Conservation (phyloP, 176 grass and related monocot species). For the Neostapfia colusana region DNA sequence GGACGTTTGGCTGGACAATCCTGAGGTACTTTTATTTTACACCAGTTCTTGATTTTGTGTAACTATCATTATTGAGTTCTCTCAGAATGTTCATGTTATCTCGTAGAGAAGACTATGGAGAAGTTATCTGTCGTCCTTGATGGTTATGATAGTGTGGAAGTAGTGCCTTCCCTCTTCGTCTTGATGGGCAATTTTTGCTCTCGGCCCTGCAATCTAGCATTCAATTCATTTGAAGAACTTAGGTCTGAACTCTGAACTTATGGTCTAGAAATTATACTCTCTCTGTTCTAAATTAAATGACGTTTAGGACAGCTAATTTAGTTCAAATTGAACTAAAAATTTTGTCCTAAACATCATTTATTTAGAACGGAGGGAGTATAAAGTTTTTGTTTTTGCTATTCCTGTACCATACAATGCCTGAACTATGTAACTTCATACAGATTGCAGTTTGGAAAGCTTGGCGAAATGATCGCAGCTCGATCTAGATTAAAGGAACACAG, state of each 20-base stretch:
- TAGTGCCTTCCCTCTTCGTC: constrained; percentile 89
- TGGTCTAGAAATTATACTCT: background rate
- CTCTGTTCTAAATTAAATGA: too few species aligned
- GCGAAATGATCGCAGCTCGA: constrained; percentile 75
- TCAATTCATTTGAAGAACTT: constrained; percentile 79
- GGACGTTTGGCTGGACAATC: constrained; percentile 88
- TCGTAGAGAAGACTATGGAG: constrained; percentile 80
- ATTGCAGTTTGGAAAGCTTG: constrained; percentile 88
- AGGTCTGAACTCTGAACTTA: constrained; percentile 53
- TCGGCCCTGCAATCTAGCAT: constrained; percentile 75
- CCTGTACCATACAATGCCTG: constrained; percentile 16
- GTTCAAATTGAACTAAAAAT: too few species aligned
- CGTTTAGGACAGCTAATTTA: too few species aligned
- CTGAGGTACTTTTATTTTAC: constrained; percentile 66
- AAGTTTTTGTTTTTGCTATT: constrained; percentile 15
- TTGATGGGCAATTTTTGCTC: constrained; percentile 98
- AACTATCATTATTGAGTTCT: constrained; percentile 15
- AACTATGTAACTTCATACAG: constrained; percentile 41
- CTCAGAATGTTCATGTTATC: constrained; percentile 46
- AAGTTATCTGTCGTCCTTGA: constrained; percentile 83
- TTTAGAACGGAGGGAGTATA: too few species aligned
- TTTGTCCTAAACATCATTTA: too few species aligned
- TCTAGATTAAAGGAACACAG: constrained; percentile 81
- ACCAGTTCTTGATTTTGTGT: constrained; percentile 34
- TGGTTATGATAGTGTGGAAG: constrained; percentile 86